Conservation (phyloP, 1,284 basidiomycete genomes). For the Hortiboletus rubellus region DNA sequence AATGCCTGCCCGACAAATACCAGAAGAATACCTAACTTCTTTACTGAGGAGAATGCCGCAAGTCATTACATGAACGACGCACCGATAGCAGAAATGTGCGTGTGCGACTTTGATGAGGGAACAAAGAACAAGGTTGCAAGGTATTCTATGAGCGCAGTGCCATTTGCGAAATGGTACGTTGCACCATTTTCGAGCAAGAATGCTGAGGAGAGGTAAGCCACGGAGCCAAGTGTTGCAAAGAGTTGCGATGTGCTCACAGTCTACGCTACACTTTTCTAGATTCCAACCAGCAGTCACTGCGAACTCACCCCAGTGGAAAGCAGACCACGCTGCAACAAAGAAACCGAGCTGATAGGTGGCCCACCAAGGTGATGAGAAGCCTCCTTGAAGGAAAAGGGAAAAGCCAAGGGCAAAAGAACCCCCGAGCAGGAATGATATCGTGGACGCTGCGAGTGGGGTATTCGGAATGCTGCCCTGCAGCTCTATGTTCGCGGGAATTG, state of each 20-base stretch:
- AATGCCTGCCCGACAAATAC: conserved; percentile 75
- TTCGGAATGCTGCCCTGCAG: conserved; percentile 75
- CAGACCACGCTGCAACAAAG: conserved; percentile 77
- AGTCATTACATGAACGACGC: conserved; percentile 18
- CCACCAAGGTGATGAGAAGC: conserved; percentile 57
- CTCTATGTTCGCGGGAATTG: conserved; percentile 45
- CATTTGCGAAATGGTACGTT: conserved; percentile 86
- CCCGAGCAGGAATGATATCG: conserved; percentile 78
- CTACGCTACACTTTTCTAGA: conserved; percentile 85
- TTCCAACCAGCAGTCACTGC: conserved; percentile 97
- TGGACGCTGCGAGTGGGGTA: conserved; percentile 72
- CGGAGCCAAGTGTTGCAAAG: not conserved
- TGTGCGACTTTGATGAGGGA: conserved; percentile 56
- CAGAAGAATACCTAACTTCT: conserved; percentile 56
- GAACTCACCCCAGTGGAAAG: conserved; percentile 95
- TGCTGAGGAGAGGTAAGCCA: conserved; percentile 50
- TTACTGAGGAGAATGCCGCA: not conserved
- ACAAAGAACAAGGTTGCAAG: conserved; percentile 67
- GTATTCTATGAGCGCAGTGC: conserved; percentile 80
- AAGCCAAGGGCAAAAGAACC: conserved; percentile 56
- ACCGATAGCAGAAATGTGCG: conserved; percentile 61
- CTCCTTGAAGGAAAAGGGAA: conserved; percentile 48
- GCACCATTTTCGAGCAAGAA: conserved; percentile 92
- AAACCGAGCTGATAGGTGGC: conserved; percentile 76
- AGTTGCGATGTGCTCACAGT: conserved; percentile 64